Conservation (phyloP, 768 basidiomycete genomes). For the Tephrocybe sp. region DNA sequence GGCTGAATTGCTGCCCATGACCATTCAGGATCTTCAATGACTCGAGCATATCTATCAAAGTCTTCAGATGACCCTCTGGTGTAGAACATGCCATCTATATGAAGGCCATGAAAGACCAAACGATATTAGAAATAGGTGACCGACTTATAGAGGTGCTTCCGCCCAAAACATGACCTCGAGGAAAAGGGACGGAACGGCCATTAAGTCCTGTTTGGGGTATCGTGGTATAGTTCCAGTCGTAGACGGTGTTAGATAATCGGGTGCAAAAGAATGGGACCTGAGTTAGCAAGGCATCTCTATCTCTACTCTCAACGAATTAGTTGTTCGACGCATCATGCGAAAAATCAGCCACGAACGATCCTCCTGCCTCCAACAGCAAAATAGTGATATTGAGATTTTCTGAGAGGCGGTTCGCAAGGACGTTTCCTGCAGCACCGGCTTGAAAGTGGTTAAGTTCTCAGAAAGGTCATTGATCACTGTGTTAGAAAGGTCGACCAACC, state of each 20-base stretch:
- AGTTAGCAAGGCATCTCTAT: slow-evolving; percentile 8
- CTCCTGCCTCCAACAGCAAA: slow-evolving; percentile 13
- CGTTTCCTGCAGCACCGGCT: slow-evolving; percentile 16
- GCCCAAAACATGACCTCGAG: slow-evolving; percentile 29
- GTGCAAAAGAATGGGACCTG: slow-evolving; percentile 17
- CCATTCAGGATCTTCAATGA: slow-evolving; percentile 32
- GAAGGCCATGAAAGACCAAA: not conserved
- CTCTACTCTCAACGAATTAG: slow-evolving; percentile 1
- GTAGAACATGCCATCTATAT: slow-evolving; percentile 29
- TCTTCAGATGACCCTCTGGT: slow-evolving; percentile 32
- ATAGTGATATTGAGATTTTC: slow-evolving; percentile 7
- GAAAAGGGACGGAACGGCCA: slow-evolving; percentile 21
- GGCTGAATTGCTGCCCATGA: slow-evolving; percentile 27
- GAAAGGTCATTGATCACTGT: too few species aligned
- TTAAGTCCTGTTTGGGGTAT: slow-evolving; percentile 25
- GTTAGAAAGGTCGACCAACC: slow-evolving; percentile 11
- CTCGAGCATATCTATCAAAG: slow-evolving; percentile 27
- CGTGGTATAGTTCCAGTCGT: slow-evolving; percentile 32
- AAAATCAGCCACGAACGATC: slow-evolving; percentile 8
- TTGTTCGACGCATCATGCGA: too few species aligned
- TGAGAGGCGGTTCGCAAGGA: slow-evolving; percentile 12
- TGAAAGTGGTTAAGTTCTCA: too few species aligned
- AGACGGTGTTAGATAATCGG: slow-evolving; percentile 17
- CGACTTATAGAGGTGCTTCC: slow-evolving; percentile 29
- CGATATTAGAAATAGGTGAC: not conserved